phyloP scores from a whole-genome alignment of 2,329 filamentous ascomycete species.

The Corinectria fuckeliana region DNA sequence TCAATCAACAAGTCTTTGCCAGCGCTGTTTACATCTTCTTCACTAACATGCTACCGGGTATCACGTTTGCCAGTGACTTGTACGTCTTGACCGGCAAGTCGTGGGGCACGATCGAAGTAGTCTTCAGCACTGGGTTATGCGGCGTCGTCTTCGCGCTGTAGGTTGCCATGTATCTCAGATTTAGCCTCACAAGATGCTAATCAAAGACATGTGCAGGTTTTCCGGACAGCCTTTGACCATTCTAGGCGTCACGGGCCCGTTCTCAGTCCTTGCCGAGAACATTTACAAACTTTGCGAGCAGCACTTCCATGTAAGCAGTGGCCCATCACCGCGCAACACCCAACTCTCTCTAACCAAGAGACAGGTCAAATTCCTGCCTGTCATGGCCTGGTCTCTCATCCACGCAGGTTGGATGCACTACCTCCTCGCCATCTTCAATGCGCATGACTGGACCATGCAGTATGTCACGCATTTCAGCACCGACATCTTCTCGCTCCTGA shows the following conservation, averaged over 20 bases:
- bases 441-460: conserved; percentile 73
- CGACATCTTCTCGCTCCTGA: conserved; percentile 71
- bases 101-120: conserved; percentile 72
- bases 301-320: conserved; percentile 56
- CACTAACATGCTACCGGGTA: conserved; percentile 69
- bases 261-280: conserved; percentile 71
- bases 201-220: conserved; percentile 42
- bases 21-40: conserved; percentile 72
- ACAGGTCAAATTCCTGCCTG: conserved; percentile 65
- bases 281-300: conserved; percentile 65
- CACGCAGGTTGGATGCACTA: conserved; percentile 71
- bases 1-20: conserved; percentile 69
- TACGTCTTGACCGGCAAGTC: conserved; percentile 66
- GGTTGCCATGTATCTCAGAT: conserved; percentile 20
- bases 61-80: conserved; percentile 71
- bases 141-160: conserved; percentile 68
- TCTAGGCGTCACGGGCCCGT: conserved; percentile 69
- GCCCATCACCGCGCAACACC: not conserved
- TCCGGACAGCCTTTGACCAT: conserved; percentile 71
- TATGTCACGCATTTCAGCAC: conserved; percentile 72
- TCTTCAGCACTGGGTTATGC: conserved; percentile 70
- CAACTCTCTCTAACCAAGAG: conserved; percentile 2
- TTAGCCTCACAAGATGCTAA: not conserved
- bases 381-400: conserved; percentile 73
- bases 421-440: conserved; percentile 69